phyloP scores from a whole-genome alignment of 306 rosid species.

The Quercus agrifolia region DNA sequence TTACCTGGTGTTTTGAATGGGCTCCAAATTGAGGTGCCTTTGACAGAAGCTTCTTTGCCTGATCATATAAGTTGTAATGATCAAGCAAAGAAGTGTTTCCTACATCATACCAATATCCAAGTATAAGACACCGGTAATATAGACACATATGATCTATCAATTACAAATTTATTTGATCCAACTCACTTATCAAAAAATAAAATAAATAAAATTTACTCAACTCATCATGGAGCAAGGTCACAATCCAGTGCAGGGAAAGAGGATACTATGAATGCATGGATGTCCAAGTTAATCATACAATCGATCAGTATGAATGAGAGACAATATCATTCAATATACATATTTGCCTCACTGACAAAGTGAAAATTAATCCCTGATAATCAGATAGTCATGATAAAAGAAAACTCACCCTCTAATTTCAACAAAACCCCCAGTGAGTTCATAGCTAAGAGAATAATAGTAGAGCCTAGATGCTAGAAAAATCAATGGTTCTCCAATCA shows the following conservation, averaged over 20 bases:
- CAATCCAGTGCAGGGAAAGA: too few relatives aligned
- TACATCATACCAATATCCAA: conserved; percentile 34
- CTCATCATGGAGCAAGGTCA: conserved; percentile 40
- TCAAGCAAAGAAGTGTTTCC: conserved; percentile 94
- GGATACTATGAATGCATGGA: conserved; percentile 50
- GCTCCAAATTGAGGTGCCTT: conserved; percentile 98
- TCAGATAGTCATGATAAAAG: background rate
- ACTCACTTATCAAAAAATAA: too few relatives aligned
- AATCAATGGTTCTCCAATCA: conserved; percentile 82
- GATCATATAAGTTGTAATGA: conserved; percentile 87
- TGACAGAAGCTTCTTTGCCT: conserved; percentile 94
- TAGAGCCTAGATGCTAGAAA: conserved; percentile 85
- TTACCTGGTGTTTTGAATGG: conserved; percentile 94
- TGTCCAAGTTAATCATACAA: background rate
- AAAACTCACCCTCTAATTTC: conserved; percentile 86
- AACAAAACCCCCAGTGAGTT: conserved; percentile 78
- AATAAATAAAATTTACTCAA: too few relatives aligned
- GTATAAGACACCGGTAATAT: conserved; percentile 21
- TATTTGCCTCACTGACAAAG: background rate
- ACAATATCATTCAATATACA: background rate
- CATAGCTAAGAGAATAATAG: conserved; percentile 85
- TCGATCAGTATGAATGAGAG: background rate
- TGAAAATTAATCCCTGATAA: background rate
- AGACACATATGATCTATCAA: background rate
- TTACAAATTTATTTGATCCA: background rate